Percentiles rank a stretch among this genome's conserved stretches.
These are phyloP conservation scores for Coelastrella sp. DNA, from an alignment of 139 green algal species.

Conservation along the genomic window DNA sequence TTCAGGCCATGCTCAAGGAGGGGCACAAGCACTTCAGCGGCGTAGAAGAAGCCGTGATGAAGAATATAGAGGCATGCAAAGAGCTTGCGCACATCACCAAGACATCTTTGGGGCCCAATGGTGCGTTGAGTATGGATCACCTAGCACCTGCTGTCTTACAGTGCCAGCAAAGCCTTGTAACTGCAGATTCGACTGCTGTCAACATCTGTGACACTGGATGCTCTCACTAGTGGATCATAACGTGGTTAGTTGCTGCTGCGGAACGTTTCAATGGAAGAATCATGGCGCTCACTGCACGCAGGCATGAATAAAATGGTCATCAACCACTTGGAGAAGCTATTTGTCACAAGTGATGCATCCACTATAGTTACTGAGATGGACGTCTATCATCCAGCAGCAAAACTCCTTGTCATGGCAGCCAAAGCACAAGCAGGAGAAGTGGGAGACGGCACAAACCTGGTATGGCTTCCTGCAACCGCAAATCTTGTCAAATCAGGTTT, in stretches of 20 bases:
- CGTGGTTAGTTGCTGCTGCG: background rate
- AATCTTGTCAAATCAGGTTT: background rate
- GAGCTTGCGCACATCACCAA: constrained; percentile 91
- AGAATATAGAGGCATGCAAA: constrained; percentile 99
- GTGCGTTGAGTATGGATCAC: constrained; percentile 51
- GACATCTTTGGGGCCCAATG: constrained; percentile 96
- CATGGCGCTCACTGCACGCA: constrained; percentile 50
- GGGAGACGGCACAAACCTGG: constrained; percentile 98
- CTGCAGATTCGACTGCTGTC: background rate
- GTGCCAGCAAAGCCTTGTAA: background rate
- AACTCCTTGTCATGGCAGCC: constrained; percentile 93
- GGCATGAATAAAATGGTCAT: constrained; percentile 99
- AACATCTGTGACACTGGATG: too few relatives aligned
- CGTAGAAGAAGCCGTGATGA: constrained; percentile 97
- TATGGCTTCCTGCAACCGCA: constrained; percentile 38
- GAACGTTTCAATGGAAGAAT: too few relatives aligned
- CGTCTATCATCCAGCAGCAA: constrained; percentile 97
- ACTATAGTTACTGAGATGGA: constrained; percentile 98
- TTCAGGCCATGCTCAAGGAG: constrained; percentile 97
- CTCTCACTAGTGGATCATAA: background rate
- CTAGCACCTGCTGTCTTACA: background rate
- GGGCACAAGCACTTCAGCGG: constrained; percentile 96
- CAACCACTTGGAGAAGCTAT: constrained; percentile 99
- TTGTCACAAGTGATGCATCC: constrained; percentile 96
- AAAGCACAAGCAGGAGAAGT: constrained; percentile 96